Percentiles rank a stretch among this genome's conserved stretches.
These are phyloP conservation scores for Sporothrix phasma DNA, from an alignment of 2,329 filamentous ascomycete genomes.

Conservation along the genomic window DNA sequence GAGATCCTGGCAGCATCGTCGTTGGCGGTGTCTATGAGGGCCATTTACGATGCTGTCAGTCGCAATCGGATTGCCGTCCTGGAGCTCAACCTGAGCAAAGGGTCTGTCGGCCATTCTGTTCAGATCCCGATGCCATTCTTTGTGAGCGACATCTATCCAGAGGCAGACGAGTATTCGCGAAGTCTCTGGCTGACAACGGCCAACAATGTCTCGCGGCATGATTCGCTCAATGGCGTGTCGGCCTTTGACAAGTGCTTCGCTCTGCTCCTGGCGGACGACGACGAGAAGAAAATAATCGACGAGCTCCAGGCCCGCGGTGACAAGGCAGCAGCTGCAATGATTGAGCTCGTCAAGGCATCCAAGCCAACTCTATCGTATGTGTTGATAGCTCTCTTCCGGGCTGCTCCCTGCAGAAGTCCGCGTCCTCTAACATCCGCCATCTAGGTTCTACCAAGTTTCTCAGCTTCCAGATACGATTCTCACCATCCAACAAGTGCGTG, in stretches of 20 bases:
- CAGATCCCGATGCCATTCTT: conserved; percentile 59
- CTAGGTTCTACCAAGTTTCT: conserved; percentile 55
- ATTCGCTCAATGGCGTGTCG: conserved; percentile 54
- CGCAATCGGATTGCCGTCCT: conserved; percentile 79
- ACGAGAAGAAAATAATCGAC: conserved; percentile 62
- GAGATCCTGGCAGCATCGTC: conserved; percentile 64
- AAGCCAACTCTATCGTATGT: conserved; percentile 55
- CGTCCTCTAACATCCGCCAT: background rate
- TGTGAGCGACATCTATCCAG: conserved; percentile 60
- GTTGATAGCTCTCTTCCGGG: background rate
- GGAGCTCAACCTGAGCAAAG: conserved; percentile 56
- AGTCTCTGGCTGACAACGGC: conserved; percentile 84
- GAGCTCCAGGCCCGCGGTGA: conserved; percentile 70
- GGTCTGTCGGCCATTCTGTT: conserved; percentile 50
- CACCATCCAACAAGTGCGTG: conserved; percentile 68
- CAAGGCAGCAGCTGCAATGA: conserved; percentile 64
- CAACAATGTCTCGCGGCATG: conserved; percentile 61
- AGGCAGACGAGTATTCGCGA: conserved; percentile 53
- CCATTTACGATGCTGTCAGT: conserved; percentile 71
- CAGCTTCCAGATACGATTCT: conserved; percentile 54
- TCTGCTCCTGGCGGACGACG: conserved; percentile 73
- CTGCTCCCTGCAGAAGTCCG: background rate
- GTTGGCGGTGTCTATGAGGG: conserved; percentile 71
- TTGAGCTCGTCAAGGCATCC: conserved; percentile 70
- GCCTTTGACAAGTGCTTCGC: conserved; percentile 80